Conservation (phyloP, 164 flowering plant species). For the Vitis rotundifolia region DNA sequence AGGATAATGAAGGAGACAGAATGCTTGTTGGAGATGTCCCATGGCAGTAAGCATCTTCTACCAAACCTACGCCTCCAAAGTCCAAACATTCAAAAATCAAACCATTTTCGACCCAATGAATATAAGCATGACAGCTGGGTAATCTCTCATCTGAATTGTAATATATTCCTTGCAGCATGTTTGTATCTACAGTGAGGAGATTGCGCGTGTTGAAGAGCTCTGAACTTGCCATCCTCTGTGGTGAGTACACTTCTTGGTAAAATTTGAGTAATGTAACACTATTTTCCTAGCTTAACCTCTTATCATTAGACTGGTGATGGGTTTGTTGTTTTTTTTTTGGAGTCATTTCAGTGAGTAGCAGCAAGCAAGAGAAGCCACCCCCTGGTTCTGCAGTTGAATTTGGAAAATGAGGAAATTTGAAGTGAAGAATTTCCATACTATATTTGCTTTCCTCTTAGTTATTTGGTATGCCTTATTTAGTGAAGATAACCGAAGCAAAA, state of each 20-base stretch:
- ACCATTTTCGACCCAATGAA: too few relatives aligned
- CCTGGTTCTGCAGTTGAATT: constrained; percentile 12
- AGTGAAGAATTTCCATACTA: neutral
- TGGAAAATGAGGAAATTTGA: constrained; percentile 2
- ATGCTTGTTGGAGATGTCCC: constrained; percentile 50
- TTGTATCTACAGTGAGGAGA: constrained; percentile 56
- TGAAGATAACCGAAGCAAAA: neutral
- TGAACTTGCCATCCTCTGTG: constrained; percentile 30
- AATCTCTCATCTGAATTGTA: too few relatives aligned
- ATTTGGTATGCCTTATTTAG: too few relatives aligned
- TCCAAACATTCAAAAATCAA: too few relatives aligned
- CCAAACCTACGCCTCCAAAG: too few relatives aligned
- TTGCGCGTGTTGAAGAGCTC: constrained; percentile 56
- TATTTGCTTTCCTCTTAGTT: too few relatives aligned
- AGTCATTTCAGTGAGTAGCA: constrained; percentile 23
- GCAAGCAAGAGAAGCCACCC: constrained; percentile 16
- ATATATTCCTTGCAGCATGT: constrained; percentile 47
- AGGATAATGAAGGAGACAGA: constrained; percentile 44
- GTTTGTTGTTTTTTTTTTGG: constrained; percentile 4
- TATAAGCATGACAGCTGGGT: too few relatives aligned
- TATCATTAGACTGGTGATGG: neutral
- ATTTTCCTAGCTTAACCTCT: too few relatives aligned
- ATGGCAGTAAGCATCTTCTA: constrained; percentile 35
- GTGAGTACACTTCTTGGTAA: constrained; percentile 25
- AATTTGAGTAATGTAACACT: too few relatives aligned